Evolutionary conservation across 225 moss, liverwort and hornwort species (phyloP), one percentile per base, ranked within the genome.

Genomic region (Bryum argenteum): DNA sequence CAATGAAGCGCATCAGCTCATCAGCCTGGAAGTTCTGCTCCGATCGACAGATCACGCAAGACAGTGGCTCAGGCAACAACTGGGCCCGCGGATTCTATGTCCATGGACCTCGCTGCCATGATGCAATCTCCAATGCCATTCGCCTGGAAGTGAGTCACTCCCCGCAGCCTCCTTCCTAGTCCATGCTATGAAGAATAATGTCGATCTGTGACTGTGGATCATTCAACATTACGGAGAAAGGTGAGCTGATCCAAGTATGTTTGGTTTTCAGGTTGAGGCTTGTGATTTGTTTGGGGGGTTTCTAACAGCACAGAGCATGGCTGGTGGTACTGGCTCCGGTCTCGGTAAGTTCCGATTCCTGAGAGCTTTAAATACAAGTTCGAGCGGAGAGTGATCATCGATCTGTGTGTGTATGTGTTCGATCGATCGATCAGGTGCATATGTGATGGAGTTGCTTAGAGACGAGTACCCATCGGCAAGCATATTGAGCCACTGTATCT

Each of bases 51-150:
- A 61, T 98, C 71, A 91, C 91, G 50, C 78, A 82, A 53, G 92
- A 98, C 61, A 98, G 91, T 63, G 98, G 98, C 3, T 91, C 98
- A 13, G 98, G 98, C 17, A 98, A 98, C 82, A 98, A 98, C 47
- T 98, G 98, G 98, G 94, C 98, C 42, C 81, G 84, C 43, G 98
- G 98, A 11, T 98, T 77, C 71, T 86, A 91, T 63, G 78, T 79
- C 14, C 94, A 94, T 54, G 98, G 98, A 10, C 98, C 98, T 24
- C 81, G 87, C 33, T 91, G 89, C 75, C 79, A 81, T 14, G 89
- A 94, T 17, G 68, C 84, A 13, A 85, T 92, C 26, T 73, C 86
- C 23, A 76, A 98, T 81, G 78, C 82, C 6, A 79, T 97, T 14
- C 93, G 96, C 12, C 91, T 83, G 50, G 98, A 98, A 92, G 94